Base-by-base conservation (phyloP, 1,139 yeast genomes). In the Kluyveromyces sp. region DNA sequence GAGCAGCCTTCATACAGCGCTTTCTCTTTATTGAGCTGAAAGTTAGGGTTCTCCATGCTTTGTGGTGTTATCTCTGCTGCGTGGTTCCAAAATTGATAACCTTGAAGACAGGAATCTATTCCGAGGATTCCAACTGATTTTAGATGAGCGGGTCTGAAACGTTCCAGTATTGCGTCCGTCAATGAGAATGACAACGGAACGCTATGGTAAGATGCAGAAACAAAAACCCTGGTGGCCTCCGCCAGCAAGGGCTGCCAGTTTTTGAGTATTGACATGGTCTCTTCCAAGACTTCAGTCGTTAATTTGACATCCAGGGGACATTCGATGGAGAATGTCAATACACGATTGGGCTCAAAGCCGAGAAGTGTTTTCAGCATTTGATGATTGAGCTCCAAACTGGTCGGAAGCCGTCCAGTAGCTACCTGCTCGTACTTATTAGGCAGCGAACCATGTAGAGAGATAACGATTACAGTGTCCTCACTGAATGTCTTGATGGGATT, bases 31-130 rank as follows among this genome's bases (percentile, higher is more conserved):
- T 47, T 46, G 30, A 55, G 55, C 42, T 59, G 60, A 13, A 53
- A 47, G 37, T 55, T 60, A 20, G 52, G 49, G 33, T 57, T 49
- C 26, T 50, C 55, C 20, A 48, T 42, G 29, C 48, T 49, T 6
- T 39, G 40, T 19, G 46, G 45, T 17, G 41, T 48, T 6, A 46
- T 46, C 29, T 52, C 66, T 4, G 51, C 46, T 37, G 60, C 58
- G 39, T 61, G 65, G 38, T 61, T 64, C 65, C 65, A 61, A 44
- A 60, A 60, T 42, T 59, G 51, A 33, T 60, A 61, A 8, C 65
- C 64, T 41, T 57, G 57, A 16, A 61, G 37, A 38, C 58, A 55
- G 12, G 65, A 59, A 37, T 61, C 63, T 2, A 61, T 46, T 4
- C 57, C 54, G 25, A 61, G 35, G 16, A 61, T 37, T 1, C 66